Percentiles rank a stretch among this genome's conserved stretches.
These are phyloP conservation scores for Mikania micrantha DNA, from an alignment of 129 eudicot genomes.

Conservation along the genomic window DNA sequence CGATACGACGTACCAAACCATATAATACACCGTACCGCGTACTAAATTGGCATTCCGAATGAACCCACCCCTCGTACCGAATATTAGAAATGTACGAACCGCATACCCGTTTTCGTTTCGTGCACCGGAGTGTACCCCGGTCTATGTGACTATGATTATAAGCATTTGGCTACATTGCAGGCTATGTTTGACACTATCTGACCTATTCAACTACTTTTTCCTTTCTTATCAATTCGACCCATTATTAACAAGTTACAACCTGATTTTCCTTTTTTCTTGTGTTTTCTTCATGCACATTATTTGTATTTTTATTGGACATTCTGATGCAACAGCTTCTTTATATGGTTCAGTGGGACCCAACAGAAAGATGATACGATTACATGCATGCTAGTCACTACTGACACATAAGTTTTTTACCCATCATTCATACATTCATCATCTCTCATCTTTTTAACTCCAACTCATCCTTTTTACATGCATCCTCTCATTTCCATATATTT, in stretches of 20 bases:
- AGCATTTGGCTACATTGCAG: not conserved
- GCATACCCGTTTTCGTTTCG: no score
- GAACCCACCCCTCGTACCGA: no score
- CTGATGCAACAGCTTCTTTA: constrained; percentile 80
- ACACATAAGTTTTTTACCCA: no score
- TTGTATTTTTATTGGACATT: not conserved
- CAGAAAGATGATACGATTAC: constrained; percentile 35
- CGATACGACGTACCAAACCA: no score
- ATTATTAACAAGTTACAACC: not conserved
- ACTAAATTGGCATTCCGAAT: no score
- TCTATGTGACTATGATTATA: no score
- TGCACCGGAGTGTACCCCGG: no score
- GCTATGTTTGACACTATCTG: not conserved
- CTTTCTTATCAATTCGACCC: not conserved
- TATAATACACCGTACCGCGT: no score
- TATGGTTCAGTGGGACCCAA: constrained; percentile 71
- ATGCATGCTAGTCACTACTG: constrained; percentile 51
- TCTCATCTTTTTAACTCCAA: not conserved
- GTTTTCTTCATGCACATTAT: not conserved
- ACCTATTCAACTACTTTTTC: not conserved
- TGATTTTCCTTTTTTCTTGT: not conserved
- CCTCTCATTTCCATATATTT: no score
- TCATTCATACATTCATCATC: no score
- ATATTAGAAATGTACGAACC: no score
- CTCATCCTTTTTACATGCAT: no score